Conservation (phyloP, 495 filamentous ascomycete genomes). For the Trichodelitschia bisporula region DNA sequence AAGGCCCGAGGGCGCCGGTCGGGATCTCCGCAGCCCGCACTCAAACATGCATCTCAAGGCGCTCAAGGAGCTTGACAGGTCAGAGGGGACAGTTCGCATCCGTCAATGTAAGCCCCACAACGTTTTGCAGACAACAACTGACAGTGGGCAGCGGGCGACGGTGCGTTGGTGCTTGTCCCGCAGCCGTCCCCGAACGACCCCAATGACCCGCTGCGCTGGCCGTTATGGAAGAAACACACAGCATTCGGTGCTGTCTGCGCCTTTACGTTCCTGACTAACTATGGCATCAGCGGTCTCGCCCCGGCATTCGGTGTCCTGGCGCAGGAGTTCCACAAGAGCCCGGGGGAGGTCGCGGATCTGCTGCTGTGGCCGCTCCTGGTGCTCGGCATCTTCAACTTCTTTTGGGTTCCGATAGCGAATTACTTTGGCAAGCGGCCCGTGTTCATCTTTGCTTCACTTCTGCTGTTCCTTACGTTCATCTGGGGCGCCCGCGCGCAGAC, state of each 20-base stretch:
- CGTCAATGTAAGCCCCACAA: too few relatives aligned
- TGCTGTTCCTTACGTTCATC: conserved; percentile 31
- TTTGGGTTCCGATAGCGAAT: conserved; percentile 38
- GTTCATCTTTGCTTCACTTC: conserved; percentile 29
- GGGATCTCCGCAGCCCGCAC: neutral
- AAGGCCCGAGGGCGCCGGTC: too few relatives aligned
- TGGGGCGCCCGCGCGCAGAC: conserved; percentile 33
- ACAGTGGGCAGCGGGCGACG: neutral
- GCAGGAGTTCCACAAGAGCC: conserved; percentile 12
- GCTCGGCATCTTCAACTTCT: conserved; percentile 16
- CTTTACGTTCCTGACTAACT: conserved; percentile 15
- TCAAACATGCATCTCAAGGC: conserved; percentile 6
- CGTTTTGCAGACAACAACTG: conserved; percentile 1
- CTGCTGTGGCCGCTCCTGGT: conserved; percentile 18
- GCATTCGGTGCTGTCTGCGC: conserved; percentile 11
- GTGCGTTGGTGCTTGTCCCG: conserved; percentile 6
- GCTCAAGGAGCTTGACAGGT: conserved; percentile 13
- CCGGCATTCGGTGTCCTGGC: conserved; percentile 13
- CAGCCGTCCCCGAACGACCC: conserved; percentile 10
- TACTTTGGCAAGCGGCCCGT: conserved; percentile 38
- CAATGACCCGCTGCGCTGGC: conserved; percentile 13
- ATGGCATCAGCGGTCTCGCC: conserved; percentile 13
- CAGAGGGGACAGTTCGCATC: conserved; percentile 15
- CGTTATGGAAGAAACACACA: conserved; percentile 14
- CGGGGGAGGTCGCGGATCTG: conserved; percentile 16